Conservation (phyloP, 2,329 filamentous ascomycete species). For the Alternaria conjuncta region DNA sequence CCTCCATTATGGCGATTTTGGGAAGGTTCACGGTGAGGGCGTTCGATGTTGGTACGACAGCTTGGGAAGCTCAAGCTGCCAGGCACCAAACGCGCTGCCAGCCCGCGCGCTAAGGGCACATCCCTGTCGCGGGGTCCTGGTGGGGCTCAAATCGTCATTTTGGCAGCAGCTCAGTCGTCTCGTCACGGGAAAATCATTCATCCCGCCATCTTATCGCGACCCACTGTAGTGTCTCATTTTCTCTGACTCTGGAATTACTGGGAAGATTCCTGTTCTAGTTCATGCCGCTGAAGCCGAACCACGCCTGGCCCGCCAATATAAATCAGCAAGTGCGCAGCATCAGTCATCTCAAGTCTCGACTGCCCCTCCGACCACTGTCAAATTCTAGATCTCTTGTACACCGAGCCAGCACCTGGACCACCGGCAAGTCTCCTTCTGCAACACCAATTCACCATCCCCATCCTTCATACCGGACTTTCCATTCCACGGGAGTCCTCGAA, state of each 20-base stretch:
- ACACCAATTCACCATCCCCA: neutral
- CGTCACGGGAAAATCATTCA: conserved; percentile 12
- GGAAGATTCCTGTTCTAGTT: neutral
- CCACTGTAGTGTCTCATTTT: neutral
- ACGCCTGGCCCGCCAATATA: conserved; percentile 22
- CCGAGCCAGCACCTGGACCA: conserved; percentile 2
- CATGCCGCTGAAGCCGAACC: conserved; percentile 20
- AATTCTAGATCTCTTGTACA: conserved; percentile 6
- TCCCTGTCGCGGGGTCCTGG: conserved; percentile 18
- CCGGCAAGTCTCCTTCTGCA: neutral
- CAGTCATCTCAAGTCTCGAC: conserved; percentile 35
- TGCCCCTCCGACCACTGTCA: conserved; percentile 26
- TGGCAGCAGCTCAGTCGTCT: neutral
- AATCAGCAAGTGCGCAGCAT: conserved; percentile 35
- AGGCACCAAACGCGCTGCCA: conserved; percentile 11
- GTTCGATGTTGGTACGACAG: conserved; percentile 4
- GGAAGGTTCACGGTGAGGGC: neutral
- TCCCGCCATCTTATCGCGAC: neutral
- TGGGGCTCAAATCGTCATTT: conserved; percentile 15
- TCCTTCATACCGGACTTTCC: conserved; percentile 2
- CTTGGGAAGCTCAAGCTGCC: conserved; percentile 5
- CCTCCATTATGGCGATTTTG: conserved; percentile 33
- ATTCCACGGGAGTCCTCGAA: conserved; percentile 9
- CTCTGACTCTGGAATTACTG: neutral
- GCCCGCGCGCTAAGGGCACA: conserved; percentile 14